Evolutionary conservation across 139 green algal species (phyloP), one percentile per base, ranked within the genome.

Genomic region (Coelastrella sp.): DNA sequence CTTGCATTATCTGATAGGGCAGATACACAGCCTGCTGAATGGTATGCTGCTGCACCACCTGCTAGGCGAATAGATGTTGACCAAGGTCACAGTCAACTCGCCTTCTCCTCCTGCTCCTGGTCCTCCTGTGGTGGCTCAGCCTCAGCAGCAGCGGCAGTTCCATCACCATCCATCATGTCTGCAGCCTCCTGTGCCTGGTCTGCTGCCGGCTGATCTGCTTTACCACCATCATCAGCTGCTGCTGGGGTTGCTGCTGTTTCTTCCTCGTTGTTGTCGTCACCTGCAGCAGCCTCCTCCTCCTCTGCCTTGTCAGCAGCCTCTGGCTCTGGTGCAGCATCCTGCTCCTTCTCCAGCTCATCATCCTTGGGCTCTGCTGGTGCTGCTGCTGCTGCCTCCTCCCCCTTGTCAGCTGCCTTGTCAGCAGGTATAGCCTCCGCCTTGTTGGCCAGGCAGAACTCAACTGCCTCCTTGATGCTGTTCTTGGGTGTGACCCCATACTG

Each of bases 401-500:
- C 80, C 80, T 86, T 11, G 19, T 73, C 80, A 8, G 11, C 56
- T 14, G 78, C 78, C 6, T 68, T 9, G 19, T 81, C 84, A 57
- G 84, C 66, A 58, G 84, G 27, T 7, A 24, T 9, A 10, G 49
- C 58, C 20, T 88, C 84, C 9, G 35, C 66, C 84, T 88, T 88
- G 84, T 88, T 81, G 35, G 66, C 84, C 49, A 88, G 84, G 73
- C 85, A 90, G 85, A 84, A 84, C 73, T 84, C 78, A 5, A 91
- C 78, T 12, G 89, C 89, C 7, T 92, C 76, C 82, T 78, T 76
- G 49, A 92, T 60, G 24, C 82, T 91, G 89, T 63, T 25, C 59
- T 92, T 92, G 73, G 89, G 89, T 7, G 70, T 79, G 17, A 92
- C 72, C 59, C 89, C 82, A 14, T 85, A 84, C 25, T 84, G 70